These are phyloP conservation scores for Phytopythium helicoides DNA, from an alignment of 352 stramenopile genomes.

Conservation along the genomic window DNA sequence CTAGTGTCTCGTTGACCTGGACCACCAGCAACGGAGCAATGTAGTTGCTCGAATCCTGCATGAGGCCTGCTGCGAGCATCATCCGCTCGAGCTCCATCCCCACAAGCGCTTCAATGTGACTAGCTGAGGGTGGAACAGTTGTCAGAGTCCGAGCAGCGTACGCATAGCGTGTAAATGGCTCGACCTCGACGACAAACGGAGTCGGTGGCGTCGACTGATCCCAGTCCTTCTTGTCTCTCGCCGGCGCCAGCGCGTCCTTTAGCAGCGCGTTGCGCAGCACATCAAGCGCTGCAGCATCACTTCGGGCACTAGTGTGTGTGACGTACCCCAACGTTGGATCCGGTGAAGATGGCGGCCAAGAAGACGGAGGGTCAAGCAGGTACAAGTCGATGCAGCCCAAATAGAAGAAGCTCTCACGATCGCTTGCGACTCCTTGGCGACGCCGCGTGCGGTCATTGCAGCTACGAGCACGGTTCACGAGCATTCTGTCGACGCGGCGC, in stretches of 20 bases:
- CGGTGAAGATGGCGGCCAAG: background rate
- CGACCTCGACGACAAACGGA: conserved; percentile 5
- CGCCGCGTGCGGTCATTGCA: background rate
- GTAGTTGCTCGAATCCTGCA: background rate
- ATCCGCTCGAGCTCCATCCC: conserved; percentile 4
- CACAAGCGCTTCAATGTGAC: conserved; percentile 3
- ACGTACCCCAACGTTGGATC: conserved; percentile 1
- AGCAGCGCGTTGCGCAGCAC: conserved; percentile 6
- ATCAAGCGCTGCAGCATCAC: background rate
- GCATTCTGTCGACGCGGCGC: conserved; percentile 4
- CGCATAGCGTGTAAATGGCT: conserved; percentile 4
- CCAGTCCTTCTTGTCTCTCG: background rate
- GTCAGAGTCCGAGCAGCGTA: background rate
- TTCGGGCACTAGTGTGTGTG: background rate
- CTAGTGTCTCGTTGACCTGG: background rate
- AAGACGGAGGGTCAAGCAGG: background rate
- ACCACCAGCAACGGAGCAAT: background rate
- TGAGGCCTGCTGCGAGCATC: conserved; percentile 1
- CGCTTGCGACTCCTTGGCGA: background rate
- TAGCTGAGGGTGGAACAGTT: background rate
- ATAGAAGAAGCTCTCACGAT: conserved; percentile 6
- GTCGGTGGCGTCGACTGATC: background rate
- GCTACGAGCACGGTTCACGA: background rate
- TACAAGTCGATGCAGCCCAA: conserved; percentile 9
- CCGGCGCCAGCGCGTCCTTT: background rate